phyloP scores from a whole-genome alignment of 805 yeast species.

The Myxozyma vanderwaltii region DNA sequence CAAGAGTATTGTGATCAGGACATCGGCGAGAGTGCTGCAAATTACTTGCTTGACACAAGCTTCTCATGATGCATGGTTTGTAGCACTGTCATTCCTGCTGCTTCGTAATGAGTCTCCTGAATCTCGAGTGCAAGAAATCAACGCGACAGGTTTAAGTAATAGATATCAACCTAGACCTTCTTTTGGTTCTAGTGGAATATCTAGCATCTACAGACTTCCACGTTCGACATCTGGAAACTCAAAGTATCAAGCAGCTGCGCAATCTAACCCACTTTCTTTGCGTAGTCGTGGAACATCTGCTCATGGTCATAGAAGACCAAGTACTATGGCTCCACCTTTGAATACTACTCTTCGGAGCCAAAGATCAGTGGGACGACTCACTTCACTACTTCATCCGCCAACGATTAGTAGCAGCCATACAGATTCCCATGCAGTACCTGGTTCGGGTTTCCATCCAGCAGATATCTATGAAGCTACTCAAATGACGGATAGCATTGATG shows the following conservation, averaged over 20 bases:
- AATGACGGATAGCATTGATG: conserved; percentile 16
- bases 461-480: conserved; percentile 1
- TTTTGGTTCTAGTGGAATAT: neutral
- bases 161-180: neutral
- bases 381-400: conserved; percentile 16
- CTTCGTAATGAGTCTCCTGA: neutral
- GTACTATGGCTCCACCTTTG: neutral
- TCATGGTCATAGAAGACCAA: neutral
- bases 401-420: neutral
- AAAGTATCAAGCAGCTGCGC: neutral
- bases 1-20: conserved; percentile 75
- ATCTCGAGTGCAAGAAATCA: neutral
- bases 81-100: conserved; percentile 69
- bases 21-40: conserved; percentile 66
- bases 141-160: neutral
- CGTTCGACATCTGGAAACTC: neutral
- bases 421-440: neutral
- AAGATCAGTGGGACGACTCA: conserved; percentile 22
- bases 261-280: neutral
- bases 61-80: conserved; percentile 89
- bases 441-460: neutral
- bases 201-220: neutral
- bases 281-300: neutral
- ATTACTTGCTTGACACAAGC: conserved; percentile 85
- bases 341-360: conserved; percentile 2